Conservation (phyloP, 2,329 filamentous ascomycete genomes). For the Botrytis sinoallii region DNA sequence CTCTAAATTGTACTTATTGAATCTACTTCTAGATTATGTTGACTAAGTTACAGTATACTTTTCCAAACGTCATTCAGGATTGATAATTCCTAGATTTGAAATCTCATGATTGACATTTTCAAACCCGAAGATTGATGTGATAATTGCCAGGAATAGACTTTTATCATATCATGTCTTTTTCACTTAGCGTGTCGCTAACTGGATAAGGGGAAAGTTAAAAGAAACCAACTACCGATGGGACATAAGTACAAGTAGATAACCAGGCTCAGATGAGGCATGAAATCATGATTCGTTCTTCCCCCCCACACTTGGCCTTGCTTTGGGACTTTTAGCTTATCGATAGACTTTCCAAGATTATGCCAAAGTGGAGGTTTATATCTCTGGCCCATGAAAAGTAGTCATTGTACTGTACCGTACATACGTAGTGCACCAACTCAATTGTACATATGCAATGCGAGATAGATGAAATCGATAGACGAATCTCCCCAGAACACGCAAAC, state of each 20-base stretch:
- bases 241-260: not conserved
- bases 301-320: not conserved
- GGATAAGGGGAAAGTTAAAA: not conserved
- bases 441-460: constrained; percentile 13
- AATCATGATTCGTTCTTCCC: not conserved
- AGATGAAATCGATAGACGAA: constrained; percentile 5
- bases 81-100: not conserved
- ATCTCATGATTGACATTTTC: not conserved
- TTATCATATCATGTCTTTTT: not conserved
- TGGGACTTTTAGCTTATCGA: not conserved
- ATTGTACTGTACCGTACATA: not conserved
- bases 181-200: not conserved
- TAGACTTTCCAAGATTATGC: not conserved
- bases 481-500: constrained; percentile 14
- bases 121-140: not conserved
- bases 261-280: not conserved
- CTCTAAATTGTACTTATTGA: not conserved
- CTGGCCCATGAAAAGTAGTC: not conserved
- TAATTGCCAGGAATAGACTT: not conserved
- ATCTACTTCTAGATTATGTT: not conserved
- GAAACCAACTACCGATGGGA: not conserved
- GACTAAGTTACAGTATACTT: not conserved
- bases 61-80: not conserved
- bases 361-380: not conserved
- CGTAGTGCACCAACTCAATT: not conserved